Evolutionary conservation across 306 rosid species (phyloP), one percentile per base, ranked within the genome.

Genomic region (Potentilla sterilis): DNA sequence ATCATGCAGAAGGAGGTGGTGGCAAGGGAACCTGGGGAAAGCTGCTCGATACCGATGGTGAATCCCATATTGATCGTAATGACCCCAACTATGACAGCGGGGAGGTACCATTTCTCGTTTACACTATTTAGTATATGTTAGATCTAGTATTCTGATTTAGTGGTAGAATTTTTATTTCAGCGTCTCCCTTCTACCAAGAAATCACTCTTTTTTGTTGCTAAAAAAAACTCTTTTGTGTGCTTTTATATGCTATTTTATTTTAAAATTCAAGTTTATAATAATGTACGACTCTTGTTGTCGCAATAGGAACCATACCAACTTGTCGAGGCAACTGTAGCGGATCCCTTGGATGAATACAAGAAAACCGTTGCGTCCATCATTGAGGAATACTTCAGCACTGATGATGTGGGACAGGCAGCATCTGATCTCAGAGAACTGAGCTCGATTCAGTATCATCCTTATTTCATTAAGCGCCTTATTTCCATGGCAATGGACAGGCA

Each of bases 401-500:
- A 93, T 47, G 97, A 88, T 79, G 99, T 95, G 74, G 97, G 83
- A 12, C 59, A 90, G 85, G 91, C 97, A 19, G 88, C 92, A 70
- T 92, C 97, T 77, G 97, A 95, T 74, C 93, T 95, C 81, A 86
- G 83, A 81, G 97, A 95, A 81, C 90, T 90, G 35, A 96, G 99
- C 80, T 89, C 97, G 10, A 90, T 88, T 86, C 87, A 89, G 82
- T 95, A 92, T 70, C 94, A 82, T 83, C 92, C 99, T 41, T 95
- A 95, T 90, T 89, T 95, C 52, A 86, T 95, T 24, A 95, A 95
- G 86, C 90, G 99, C 22, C 97, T 95, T 58, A 86, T 95, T 65
- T 95, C 99, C 75, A 75, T 90, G 91, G 97, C 99, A 66, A 87
- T 95, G 99, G 99, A 95, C 75, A 89, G 97, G 78, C 97, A 92